phyloP scores from a whole-genome alignment of 2,329 filamentous ascomycete genomes.

The Cytospora mali region DNA sequence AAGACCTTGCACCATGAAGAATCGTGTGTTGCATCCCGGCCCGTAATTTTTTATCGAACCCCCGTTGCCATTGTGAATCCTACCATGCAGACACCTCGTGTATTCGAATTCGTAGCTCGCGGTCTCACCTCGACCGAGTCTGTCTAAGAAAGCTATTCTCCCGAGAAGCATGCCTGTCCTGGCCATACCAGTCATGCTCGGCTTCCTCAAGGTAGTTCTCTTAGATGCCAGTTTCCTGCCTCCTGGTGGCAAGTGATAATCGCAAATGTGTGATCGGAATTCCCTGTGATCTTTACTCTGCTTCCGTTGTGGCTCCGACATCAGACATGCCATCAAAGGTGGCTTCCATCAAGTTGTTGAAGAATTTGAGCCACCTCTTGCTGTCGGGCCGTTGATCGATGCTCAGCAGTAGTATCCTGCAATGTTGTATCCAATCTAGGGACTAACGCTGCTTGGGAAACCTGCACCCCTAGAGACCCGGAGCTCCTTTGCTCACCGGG shows the following conservation, averaged over 20 bases:
- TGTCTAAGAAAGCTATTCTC: background rate
- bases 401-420: background rate
- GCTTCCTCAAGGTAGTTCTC: background rate
- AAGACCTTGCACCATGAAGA: background rate
- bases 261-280: background rate
- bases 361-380: background rate
- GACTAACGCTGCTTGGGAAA: background rate
- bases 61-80: background rate
- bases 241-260: background rate
- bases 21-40: background rate
- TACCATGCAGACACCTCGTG: background rate
- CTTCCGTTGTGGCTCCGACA: background rate
- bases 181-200: background rate
- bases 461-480: background rate
- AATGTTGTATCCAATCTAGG: background rate
- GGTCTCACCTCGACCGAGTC: background rate
- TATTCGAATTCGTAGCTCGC: background rate
- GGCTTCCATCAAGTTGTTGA: slow-evolving; percentile 6
- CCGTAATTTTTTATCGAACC: background rate
- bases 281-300: background rate
- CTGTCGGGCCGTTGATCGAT: background rate
- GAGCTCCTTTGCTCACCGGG: background rate
- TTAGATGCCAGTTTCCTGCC: background rate
- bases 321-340: background rate
- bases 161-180: background rate